Base-by-base conservation (phyloP, 1,139 yeast genomes). In the Kazachstania sp. region DNA sequence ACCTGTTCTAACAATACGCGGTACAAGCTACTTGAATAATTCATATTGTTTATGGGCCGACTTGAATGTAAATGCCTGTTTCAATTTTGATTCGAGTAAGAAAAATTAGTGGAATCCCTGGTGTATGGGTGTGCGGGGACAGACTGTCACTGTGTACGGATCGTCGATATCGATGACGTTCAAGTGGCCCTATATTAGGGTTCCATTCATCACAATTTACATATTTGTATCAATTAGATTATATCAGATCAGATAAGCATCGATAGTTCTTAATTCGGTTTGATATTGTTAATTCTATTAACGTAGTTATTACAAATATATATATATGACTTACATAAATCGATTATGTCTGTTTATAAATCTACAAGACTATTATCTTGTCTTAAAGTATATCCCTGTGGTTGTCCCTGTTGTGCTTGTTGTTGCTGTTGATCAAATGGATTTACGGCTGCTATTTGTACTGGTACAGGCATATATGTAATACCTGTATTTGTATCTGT, bases 391-490 rank as follows among this genome's bases (percentile, higher is more conserved):
- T 37, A 43, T 29, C 39, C 44, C 34, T 32, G 45, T 8, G 26
- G 35, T 19, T 47, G 48, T 5, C 37, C 29, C 30, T 39, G n/a
- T n/a, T n/a, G n/a, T n/a, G n/a, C n/a, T n/a, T n/a, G 41, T 31
- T 40, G 51, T 37, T 43, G 48, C 31, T 43, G 48, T 31, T 48
- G 32, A 13, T 19, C 43, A 34, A 45, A 49, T 19, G 50, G 50
- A 20, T 46, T 49, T 23, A 50, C 42, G 20, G 46, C 46, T 15
- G 47, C 49, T 2, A 49, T 37, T 4, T 44, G 44, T 8, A 47
- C 48, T 26, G 49, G 52, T 1, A 49, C 50, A 13, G 52, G 52
- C 32, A 47, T 30, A 23, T 47, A 49, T 31, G 52, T 43, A 18
- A 44, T 29, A 3, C 43, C 43, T 20, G 39, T 42, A 2, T 40